Evolutionary conservation across 371 early-diverging fungal genomes (phyloP).

Genomic region (Apophysomyces variabilis): DNA sequence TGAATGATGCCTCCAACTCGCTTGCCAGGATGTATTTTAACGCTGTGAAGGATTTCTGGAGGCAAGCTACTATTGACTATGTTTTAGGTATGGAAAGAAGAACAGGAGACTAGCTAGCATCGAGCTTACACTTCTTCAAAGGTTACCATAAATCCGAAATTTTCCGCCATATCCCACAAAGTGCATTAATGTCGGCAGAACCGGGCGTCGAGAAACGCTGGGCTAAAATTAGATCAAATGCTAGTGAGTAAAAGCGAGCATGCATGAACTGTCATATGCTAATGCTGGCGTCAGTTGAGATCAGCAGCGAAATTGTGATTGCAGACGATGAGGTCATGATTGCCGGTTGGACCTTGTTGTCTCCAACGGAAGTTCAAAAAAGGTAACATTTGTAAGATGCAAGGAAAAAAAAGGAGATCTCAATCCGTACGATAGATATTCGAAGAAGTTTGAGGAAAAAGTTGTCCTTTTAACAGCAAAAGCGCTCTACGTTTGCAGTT

Average conservation of each 20-base stretch:
- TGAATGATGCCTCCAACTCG: slow-evolving; percentile 78
- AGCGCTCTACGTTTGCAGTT: slow-evolving; percentile 76
- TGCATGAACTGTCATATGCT: slow-evolving; percentile 14
- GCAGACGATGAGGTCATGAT: slow-evolving; percentile 59
- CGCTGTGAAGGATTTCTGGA: slow-evolving; percentile 70
- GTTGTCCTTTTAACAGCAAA: slow-evolving; percentile 69
- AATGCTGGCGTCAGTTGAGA: slow-evolving; percentile 39
- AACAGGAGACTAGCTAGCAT: background rate
- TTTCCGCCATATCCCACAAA: slow-evolving; percentile 50
- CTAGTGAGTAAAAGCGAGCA: slow-evolving; percentile 37
- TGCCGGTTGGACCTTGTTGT: slow-evolving; percentile 67
- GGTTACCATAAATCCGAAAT: slow-evolving; percentile 55
- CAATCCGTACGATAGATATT: background rate
- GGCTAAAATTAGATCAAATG: slow-evolving; percentile 54
- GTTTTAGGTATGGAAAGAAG: slow-evolving; percentile 32
- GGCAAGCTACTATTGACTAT: slow-evolving; percentile 56
- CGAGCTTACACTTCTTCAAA: background rate
- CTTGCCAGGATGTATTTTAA: slow-evolving; percentile 74
- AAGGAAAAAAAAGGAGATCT: background rate
- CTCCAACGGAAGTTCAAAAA: slow-evolving; percentile 48
- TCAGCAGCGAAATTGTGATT: slow-evolving; percentile 65
- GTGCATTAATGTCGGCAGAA: slow-evolving; percentile 53
- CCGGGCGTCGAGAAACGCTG: slow-evolving; percentile 57
- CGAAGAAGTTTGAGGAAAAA: slow-evolving; percentile 68
- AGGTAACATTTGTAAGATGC: slow-evolving; percentile 25